Conservation (phyloP, 768 basidiomycete species). For the Boletellus ananas region DNA sequence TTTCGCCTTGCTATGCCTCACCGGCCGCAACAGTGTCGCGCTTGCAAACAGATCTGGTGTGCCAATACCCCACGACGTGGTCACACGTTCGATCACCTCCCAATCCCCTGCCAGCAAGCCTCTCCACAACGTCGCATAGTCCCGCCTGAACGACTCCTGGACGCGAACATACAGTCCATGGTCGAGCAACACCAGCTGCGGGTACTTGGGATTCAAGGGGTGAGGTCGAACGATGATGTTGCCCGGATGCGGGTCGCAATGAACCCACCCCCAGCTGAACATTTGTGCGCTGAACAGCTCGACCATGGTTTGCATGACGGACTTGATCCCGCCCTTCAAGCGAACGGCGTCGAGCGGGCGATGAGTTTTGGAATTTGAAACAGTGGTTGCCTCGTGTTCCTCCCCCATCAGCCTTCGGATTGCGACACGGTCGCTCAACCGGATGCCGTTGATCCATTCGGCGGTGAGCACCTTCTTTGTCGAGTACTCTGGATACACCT, state of each 20-base stretch:
- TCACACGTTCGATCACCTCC: constrained; percentile 46
- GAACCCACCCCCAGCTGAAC: constrained; percentile 89
- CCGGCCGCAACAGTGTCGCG: constrained; percentile 65
- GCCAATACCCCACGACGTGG: constrained; percentile 64
- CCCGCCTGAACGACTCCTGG: constrained; percentile 58
- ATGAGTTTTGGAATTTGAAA: not conserved
- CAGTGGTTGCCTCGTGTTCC: constrained; percentile 13
- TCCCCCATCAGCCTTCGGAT: constrained; percentile 60
- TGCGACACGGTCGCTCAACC: constrained; percentile 60
- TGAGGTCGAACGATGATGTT: constrained; percentile 70
- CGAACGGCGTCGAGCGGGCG: constrained; percentile 17
- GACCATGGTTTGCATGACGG: constrained; percentile 83
- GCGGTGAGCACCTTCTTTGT: constrained; percentile 79
- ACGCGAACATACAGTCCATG: constrained; percentile 87
- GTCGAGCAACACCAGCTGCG: constrained; percentile 82
- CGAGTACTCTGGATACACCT: constrained; percentile 65
- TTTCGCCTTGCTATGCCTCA: constrained; percentile 32
- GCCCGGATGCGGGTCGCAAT: constrained; percentile 75
- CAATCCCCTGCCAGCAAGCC: constrained; percentile 57
- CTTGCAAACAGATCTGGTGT: constrained; percentile 71
- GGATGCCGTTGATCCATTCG: constrained; percentile 81
- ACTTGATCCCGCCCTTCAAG: constrained; percentile 56
- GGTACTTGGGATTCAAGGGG: constrained; percentile 23
- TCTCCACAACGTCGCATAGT: constrained; percentile 80
- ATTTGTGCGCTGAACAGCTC: constrained; percentile 87